Evolutionary conservation across 169 alveolate genomes (phyloP).

Genomic region (Plasmodium falciparum): DNA sequence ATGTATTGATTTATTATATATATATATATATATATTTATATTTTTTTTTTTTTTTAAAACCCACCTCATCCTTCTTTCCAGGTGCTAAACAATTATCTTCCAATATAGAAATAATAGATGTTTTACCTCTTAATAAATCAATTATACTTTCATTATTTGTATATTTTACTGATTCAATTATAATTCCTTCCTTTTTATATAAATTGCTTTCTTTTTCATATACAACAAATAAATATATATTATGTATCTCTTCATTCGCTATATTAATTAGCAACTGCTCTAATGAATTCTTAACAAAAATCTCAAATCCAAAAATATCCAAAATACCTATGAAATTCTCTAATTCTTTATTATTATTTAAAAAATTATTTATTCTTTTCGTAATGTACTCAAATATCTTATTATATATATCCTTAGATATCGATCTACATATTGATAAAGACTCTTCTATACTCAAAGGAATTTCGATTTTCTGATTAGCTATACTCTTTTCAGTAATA

Average conservation of each 20-base stretch:
- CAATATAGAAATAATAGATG: constrained; percentile 51
- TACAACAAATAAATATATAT: constrained; percentile 57
- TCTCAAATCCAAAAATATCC: constrained; percentile 99
- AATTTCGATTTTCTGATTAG: constrained; percentile 82
- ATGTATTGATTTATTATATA: not conserved
- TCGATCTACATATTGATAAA: constrained; percentile 80
- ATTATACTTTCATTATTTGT: constrained; percentile 65
- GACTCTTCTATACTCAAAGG: constrained; percentile 81
- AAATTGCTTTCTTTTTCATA: constrained; percentile 64
- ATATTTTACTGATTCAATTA: constrained; percentile 59
- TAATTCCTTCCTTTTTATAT: constrained; percentile 62
- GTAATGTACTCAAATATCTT: constrained; percentile 85
- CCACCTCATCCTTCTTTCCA: constrained; percentile 59
- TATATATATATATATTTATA: too few relatives aligned
- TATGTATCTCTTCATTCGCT: constrained; percentile 94
- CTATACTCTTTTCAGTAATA: constrained; percentile 80
- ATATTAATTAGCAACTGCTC: constrained; percentile 98
- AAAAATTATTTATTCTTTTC: constrained; percentile 84
- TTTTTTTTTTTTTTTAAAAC: too few relatives aligned
- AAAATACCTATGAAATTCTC: constrained; percentile 94
- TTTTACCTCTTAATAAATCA: constrained; percentile 68
- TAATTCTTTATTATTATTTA: constrained; percentile 81
- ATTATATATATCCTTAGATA: constrained; percentile 88
- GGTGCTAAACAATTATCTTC: constrained; percentile 75
- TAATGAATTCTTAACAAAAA: constrained; percentile 95